Conservation (phyloP, 306 rosid genomes). For the Abrus pulchellus region DNA sequence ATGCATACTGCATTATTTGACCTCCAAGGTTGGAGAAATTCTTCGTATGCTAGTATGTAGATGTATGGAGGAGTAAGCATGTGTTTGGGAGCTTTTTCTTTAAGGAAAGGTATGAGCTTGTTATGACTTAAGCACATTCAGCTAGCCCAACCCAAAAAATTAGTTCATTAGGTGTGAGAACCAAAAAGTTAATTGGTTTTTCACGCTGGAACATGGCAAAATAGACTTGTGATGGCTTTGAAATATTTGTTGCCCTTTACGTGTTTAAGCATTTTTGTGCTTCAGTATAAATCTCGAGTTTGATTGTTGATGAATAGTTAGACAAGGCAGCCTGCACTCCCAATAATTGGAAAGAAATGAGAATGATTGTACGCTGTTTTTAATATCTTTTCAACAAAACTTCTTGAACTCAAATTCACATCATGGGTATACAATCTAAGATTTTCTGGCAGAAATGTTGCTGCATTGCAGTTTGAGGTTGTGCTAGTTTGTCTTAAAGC, state of each 20-base stretch:
- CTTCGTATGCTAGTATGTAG: background rate
- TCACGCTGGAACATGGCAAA: slow-evolving; percentile 22
- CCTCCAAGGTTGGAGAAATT: background rate
- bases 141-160: too few species aligned
- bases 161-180: too few species aligned
- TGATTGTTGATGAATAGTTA: background rate
- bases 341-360: background rate
- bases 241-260: slow-evolving; percentile 37
- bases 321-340: background rate
- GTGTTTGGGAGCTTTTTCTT: too few species aligned
- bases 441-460: background rate
- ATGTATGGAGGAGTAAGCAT: too few species aligned
- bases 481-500: background rate
- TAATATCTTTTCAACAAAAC: too few species aligned
- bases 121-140: too few species aligned
- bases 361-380: too few species aligned
- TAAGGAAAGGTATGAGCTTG: too few species aligned
- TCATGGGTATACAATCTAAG: background rate
- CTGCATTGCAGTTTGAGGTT: background rate
- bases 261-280: slow-evolving; percentile 19
- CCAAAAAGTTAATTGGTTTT: slow-evolving; percentile 19
- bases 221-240: slow-evolving; percentile 32
- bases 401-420: background rate
- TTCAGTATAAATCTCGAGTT: background rate
- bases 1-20: background rate